phyloP scores from a whole-genome alignment of 306 rosid species.

The Vigna radiata region DNA sequence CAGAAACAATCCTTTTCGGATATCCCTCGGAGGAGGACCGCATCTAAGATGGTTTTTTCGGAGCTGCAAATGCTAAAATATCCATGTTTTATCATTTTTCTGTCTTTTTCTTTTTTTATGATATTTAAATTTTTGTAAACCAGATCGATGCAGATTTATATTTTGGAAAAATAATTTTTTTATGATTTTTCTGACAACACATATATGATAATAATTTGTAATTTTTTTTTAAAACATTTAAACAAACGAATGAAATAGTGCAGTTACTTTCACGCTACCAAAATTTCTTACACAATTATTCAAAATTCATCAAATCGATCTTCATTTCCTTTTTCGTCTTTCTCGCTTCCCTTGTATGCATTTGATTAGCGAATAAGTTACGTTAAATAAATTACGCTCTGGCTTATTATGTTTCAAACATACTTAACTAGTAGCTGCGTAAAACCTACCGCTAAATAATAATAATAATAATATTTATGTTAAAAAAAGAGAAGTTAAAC shows the following conservation, averaged over 20 bases:
- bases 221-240: no score
- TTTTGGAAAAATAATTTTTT: no score
- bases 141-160: not conserved
- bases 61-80: not conserved
- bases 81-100: not conserved
- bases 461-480: no score
- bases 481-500: no score
- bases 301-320: not conserved
- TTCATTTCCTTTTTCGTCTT: not conserved
- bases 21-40: not conserved
- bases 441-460: no score
- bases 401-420: not conserved
- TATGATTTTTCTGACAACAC: no score
- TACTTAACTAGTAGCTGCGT: not conserved
- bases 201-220: no score
- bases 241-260: no score
- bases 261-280: not conserved
- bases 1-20: not conserved
- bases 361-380: not conserved
- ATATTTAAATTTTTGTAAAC: not conserved
- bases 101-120: not conserved
- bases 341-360: no score
- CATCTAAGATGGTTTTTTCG: not conserved
- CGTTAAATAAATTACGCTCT: not conserved
- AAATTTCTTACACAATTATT: not conserved